Evolutionary conservation across 495 filamentous ascomycete genomes (phyloP).

Genomic region (Massariosphaeria phaeospora): DNA sequence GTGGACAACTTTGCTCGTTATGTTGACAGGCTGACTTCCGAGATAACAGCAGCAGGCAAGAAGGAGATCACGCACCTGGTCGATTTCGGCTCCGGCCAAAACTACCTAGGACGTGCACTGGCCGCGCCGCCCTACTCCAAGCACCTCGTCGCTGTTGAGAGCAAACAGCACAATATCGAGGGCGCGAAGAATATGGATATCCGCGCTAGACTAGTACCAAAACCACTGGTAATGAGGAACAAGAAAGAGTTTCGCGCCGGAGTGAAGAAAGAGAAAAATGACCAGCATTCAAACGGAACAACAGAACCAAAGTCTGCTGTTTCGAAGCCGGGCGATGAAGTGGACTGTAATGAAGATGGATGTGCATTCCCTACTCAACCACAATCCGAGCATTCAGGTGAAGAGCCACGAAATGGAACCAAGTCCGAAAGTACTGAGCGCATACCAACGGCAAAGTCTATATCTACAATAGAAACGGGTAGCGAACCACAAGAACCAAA

Average conservation of each 20-base stretch:
- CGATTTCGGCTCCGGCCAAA: constrained; percentile 94
- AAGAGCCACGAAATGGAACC: not conserved
- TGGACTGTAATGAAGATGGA: not conserved
- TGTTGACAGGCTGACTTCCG: constrained; percentile 50
- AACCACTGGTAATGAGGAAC: constrained; percentile 64
- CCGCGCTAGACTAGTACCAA: constrained; percentile 62
- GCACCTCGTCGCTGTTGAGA: constrained; percentile 86
- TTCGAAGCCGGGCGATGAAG: not conserved
- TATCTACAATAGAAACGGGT: constrained; percentile 11
- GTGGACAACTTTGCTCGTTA: constrained; percentile 64
- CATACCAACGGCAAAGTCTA: constrained; percentile 11
- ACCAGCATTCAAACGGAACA: not conserved
- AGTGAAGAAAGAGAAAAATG: constrained; percentile 28
- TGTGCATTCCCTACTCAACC: not conserved
- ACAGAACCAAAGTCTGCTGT: not conserved
- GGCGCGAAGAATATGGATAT: constrained; percentile 81
- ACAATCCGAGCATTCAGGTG: not conserved
- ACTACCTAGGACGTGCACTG: constrained; percentile 84
- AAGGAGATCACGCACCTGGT: constrained; percentile 75
- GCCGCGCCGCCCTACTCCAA: constrained; percentile 80
- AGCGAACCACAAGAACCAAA: not conserved
- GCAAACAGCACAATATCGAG: constrained; percentile 73
- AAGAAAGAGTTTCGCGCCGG: constrained; percentile 62
- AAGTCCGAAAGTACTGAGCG: not conserved
- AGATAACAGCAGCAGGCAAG: constrained; percentile 42